These are phyloP conservation scores for Yamadazyma paraphyllophila DNA, from an alignment of 805 yeast species.

Conservation along the genomic window DNA sequence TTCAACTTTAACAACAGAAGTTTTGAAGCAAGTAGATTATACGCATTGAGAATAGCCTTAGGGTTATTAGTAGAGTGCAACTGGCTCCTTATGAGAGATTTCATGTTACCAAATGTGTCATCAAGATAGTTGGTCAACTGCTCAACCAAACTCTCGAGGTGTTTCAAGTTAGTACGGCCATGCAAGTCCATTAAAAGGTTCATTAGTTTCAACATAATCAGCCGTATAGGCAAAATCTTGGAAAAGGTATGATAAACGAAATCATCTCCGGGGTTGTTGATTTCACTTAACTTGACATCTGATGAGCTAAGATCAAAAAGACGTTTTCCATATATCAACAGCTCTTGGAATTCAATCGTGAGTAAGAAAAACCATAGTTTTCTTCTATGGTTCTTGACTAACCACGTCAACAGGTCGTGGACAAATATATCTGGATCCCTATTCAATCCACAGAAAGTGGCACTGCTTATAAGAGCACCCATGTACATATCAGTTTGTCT, in stretches of 20 bases:
- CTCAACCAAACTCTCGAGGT: neutral
- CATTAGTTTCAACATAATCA: conserved; percentile 3
- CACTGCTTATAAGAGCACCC: conserved; percentile 38
- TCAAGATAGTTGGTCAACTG: neutral
- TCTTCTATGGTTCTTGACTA: conserved; percentile 10
- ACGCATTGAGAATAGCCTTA: neutral
- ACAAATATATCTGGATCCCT: conserved; percentile 45
- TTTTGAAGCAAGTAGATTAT: neutral
- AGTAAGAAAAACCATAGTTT: conserved; percentile 13
- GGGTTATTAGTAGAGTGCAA: neutral
- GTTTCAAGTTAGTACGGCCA: conserved; percentile 5
- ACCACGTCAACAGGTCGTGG: conserved; percentile 11
- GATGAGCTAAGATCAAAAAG: conserved; percentile 2
- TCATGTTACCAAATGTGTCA: neutral
- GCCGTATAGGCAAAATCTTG: conserved; percentile 8
- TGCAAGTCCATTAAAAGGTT: conserved; percentile 2
- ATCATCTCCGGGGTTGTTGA: conserved; percentile 10
- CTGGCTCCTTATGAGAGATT: neutral
- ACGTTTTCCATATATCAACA: conserved; percentile 11
- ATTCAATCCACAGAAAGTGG: conserved; percentile 46
- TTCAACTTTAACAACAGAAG: conserved; percentile 7
- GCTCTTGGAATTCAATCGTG: conserved; percentile 8
- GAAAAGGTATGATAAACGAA: conserved; percentile 4
- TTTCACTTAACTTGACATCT: conserved; percentile 12
- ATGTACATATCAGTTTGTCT: conserved; percentile 26